These are phyloP conservation scores for Penstemon newberryi DNA, from an alignment of 257 asterid species.

Conservation along the genomic window DNA sequence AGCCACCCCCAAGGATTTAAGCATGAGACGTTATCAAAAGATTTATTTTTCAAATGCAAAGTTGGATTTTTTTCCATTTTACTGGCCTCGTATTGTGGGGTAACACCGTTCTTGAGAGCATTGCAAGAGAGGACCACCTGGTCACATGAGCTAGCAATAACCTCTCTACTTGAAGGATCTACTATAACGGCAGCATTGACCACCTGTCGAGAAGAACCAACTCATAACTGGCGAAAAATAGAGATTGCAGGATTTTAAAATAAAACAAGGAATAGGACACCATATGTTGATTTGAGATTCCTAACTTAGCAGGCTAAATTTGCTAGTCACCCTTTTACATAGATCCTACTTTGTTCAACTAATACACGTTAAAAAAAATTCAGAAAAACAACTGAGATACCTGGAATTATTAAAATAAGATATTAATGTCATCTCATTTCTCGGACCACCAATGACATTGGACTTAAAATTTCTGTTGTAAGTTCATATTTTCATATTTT, in stretches of 20 bases:
- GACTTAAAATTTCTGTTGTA: background rate
- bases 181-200: constrained; percentile 92
- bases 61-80: constrained; percentile 27
- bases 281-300: background rate
- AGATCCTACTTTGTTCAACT: background rate
- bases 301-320: background rate
- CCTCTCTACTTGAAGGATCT: constrained; percentile 70
- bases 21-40: constrained; percentile 51
- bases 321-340: background rate
- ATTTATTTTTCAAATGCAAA: constrained; percentile 22
- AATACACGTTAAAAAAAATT: background rate
- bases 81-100: constrained; percentile 23
- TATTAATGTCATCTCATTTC: constrained; percentile 12
- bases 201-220: constrained; percentile 42
- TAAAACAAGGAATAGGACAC: background rate
- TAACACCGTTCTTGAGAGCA: constrained; percentile 28
- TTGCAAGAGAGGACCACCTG: constrained; percentile 42
- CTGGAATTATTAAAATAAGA: background rate
- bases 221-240: constrained; percentile 3
- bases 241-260: background rate
- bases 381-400: background rate
- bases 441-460: background rate
- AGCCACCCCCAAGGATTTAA: constrained; percentile 79
- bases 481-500: background rate
- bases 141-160: constrained; percentile 78